Conservation (phyloP, 768 basidiomycete species). For the Amanita polypyramis region DNA sequence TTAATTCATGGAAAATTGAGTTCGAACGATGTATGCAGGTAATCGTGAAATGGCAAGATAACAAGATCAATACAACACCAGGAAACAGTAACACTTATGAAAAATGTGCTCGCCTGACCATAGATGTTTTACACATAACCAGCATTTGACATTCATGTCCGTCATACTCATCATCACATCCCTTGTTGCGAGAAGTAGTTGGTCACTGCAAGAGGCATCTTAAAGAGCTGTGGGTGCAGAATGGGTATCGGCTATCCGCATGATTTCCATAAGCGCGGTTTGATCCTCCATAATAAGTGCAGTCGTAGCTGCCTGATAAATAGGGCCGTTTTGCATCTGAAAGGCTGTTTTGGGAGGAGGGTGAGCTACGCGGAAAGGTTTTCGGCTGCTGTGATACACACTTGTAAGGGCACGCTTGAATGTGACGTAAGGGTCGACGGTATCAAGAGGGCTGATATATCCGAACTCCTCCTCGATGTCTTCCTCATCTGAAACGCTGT, state of each 20-base stretch:
- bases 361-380: conserved; percentile 2
- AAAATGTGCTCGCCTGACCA: neutral
- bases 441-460: conserved; percentile 77
- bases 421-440: conserved; percentile 61
- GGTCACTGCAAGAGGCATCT: no score
- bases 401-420: conserved; percentile 76
- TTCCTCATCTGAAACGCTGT: conserved; percentile 43
- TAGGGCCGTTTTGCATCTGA: conserved; percentile 59
- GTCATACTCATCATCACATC: neutral
- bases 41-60: neutral
- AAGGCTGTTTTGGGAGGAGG: conserved; percentile 37
- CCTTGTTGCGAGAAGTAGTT: no score
- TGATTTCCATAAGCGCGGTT: conserved; percentile 76
- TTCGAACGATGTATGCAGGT: neutral
- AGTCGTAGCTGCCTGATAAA: conserved; percentile 69
- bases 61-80: neutral
- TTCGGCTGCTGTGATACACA: conserved; percentile 23
- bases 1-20: neutral
- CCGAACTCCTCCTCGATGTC: conserved; percentile 77
- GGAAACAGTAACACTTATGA: neutral
- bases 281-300: conserved; percentile 65
- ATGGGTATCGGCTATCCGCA: conserved; percentile 54
- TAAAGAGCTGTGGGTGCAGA: conserved; percentile 6
- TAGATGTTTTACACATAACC: neutral
- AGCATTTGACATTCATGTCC: neutral